A percentile compares a stretch with the other conserved stretches of the same genome.
These are phyloP conservation scores for Codiaeum variegatum DNA, from an alignment of 441 rosid species.

Conservation along the genomic window DNA sequence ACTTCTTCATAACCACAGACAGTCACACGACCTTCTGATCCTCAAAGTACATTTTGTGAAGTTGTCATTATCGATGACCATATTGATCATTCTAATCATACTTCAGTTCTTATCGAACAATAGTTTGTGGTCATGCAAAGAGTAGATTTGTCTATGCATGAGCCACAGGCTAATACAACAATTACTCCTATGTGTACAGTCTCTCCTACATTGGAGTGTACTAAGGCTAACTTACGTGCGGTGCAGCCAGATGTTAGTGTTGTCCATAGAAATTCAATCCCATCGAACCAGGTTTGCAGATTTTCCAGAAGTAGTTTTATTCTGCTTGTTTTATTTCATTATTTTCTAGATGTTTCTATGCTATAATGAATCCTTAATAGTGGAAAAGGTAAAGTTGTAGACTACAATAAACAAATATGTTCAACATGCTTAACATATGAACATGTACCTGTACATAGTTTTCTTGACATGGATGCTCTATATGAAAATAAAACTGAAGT, in stretches of 20 bases:
- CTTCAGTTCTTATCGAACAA: not conserved
- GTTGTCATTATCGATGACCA: slow-evolving; percentile 7
- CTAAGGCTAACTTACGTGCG: slow-evolving; percentile 6
- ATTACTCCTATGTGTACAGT: slow-evolving; percentile 10
- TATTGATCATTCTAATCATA: not conserved
- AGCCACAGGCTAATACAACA: not conserved
- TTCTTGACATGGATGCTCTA: not conserved
- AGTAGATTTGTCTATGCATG: slow-evolving; percentile 11
- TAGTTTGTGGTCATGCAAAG: slow-evolving; percentile 12
- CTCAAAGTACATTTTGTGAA: not conserved
- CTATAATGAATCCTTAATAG: not conserved
- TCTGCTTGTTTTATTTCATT: not conserved
- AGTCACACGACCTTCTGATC: not conserved
- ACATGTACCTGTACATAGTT: not conserved
- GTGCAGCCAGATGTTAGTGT: slow-evolving; percentile 9
- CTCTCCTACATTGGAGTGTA: slow-evolving; percentile 4
- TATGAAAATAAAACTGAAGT: not conserved
- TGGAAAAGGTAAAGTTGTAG: not conserved
- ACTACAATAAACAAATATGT: not conserved
- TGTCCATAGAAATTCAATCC: slow-evolving; percentile 1
- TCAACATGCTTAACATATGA: not conserved
- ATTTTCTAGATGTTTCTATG: not conserved
- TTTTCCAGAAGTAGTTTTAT: slow-evolving; percentile 6
- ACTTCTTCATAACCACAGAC: not conserved
- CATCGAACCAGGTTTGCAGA: slow-evolving; percentile 21